Evolutionary conservation across 176 grass and related monocot genomes (phyloP).

Genomic region (maize (Zea mays)): Zm-B73-REFERENCE-NAM-5.0 NC_050100.1:223366501-223367000

Average conservation of each 20-base stretch:
- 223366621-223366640: neutral
- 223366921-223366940: neutral
- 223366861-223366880: neutral
- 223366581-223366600: neutral
- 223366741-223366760: neutral
- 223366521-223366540: neutral
- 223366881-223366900: neutral
- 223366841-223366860: constrained; percentile 42
- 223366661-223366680: neutral
- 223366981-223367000: neutral
- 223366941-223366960: constrained; percentile 54
- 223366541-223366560: neutral
- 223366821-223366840: too few species aligned
- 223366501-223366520: neutral
- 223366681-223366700: constrained; percentile 35
- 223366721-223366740: neutral
- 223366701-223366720: neutral
- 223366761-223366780: constrained; percentile 36
- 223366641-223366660: too few species aligned
- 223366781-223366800: constrained; percentile 9
- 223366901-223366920: neutral
- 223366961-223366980: constrained; percentile 32
- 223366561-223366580: too few species aligned
- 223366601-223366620: neutral
- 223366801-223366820: too few species aligned